Evolutionary conservation across 2,329 filamentous ascomycete species (phyloP).

Genomic region (Aspergillus sp.): DNA sequence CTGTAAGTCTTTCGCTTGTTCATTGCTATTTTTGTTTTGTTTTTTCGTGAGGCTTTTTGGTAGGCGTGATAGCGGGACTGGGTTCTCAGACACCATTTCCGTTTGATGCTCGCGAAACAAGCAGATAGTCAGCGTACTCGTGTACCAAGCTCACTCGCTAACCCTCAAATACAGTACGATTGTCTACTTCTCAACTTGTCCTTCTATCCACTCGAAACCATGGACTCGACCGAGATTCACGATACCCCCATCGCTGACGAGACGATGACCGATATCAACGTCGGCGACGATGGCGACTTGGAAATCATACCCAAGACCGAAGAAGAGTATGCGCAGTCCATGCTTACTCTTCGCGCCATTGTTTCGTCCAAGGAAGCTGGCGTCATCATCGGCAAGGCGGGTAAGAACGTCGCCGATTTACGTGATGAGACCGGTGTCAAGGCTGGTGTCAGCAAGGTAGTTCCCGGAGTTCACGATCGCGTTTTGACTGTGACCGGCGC

Average conservation of each 20-base stretch:
- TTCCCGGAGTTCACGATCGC: constrained; percentile 94
- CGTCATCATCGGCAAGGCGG: constrained; percentile 97
- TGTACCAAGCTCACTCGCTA: background rate
- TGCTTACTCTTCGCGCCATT: constrained; percentile 93
- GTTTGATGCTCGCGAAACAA: constrained; percentile 6
- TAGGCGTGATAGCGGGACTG: background rate
- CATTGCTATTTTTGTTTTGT: background rate
- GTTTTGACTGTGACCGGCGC: constrained; percentile 93
- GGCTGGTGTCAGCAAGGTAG: constrained; percentile 97
- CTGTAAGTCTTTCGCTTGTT: background rate
- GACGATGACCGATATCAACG: constrained; percentile 62
- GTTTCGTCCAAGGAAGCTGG: constrained; percentile 98
- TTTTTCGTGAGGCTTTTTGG: background rate
- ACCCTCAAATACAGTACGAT: background rate
- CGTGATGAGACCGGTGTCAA: constrained; percentile 97
- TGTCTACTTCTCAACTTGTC: background rate
- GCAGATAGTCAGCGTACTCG: background rate
- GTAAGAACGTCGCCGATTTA: constrained; percentile 96
- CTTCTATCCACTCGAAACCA: constrained; percentile 34
- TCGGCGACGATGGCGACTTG: constrained; percentile 66
- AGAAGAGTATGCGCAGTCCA: constrained; percentile 90
- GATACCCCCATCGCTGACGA: constrained; percentile 61
- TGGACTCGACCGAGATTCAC: constrained; percentile 61
- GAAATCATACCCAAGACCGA: constrained; percentile 86
- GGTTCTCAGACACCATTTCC: constrained; percentile 1